phyloP scores from a whole-genome alignment of 2,329 filamentous ascomycete genomes.

The Truncatella angustata region DNA sequence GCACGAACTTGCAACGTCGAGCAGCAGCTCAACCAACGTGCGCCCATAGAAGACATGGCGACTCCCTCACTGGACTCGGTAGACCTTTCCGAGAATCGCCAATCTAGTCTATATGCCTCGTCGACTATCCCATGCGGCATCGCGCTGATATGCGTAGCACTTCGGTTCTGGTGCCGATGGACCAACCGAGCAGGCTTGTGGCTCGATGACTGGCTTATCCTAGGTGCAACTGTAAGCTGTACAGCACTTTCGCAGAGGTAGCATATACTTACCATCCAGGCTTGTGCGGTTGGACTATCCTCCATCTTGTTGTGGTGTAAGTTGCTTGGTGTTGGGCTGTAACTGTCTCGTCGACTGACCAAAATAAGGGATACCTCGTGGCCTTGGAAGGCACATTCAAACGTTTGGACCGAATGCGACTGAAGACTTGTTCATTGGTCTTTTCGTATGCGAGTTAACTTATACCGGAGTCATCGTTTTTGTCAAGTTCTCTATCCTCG shows the following conservation, averaged over 20 bases:
- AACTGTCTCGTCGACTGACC: too few relatives aligned
- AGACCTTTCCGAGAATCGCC: slow-evolving; percentile 6
- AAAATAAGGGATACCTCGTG: slow-evolving; percentile 11
- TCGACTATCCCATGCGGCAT: slow-evolving; percentile 2
- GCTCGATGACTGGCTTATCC: slow-evolving; percentile 13
- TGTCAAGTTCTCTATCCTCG: slow-evolving; percentile 13
- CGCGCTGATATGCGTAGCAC: not conserved
- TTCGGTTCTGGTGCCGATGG: slow-evolving; percentile 13
- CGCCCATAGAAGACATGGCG: not conserved
- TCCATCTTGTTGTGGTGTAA: not conserved
- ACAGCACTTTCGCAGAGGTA: too few relatives aligned
- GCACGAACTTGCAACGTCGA: too few relatives aligned
- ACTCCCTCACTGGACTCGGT: not conserved
- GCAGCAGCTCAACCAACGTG: too few relatives aligned
- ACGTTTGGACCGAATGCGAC: slow-evolving; percentile 7
- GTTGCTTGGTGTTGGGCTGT: not conserved
- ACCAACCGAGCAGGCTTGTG: slow-evolving; percentile 1
- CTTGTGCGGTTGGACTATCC: not conserved
- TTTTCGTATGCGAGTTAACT: slow-evolving; percentile 11
- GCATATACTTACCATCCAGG: slow-evolving; percentile 4
- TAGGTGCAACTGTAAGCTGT: not conserved
- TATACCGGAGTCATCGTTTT: slow-evolving; percentile 13
- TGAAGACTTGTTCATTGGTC: not conserved
- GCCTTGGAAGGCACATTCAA: slow-evolving; percentile 9
- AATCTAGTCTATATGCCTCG: slow-evolving; percentile 10